phyloP scores from a whole-genome alignment of 2,329 filamentous ascomycete genomes.

The Cryphonectria naterciae region DNA sequence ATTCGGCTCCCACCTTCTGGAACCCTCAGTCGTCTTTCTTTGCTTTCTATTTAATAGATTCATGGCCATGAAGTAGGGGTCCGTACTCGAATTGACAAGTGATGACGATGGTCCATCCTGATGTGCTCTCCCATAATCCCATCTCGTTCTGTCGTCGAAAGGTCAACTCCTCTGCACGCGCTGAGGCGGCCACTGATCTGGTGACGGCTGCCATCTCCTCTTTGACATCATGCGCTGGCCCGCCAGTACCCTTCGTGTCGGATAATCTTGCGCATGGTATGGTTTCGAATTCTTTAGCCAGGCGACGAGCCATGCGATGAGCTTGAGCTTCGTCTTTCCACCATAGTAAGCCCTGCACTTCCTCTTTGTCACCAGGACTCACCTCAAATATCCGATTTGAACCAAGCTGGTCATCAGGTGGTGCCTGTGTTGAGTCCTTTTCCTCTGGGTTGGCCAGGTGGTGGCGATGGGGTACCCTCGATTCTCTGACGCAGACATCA shows the following conservation, averaged over 20 bases:
- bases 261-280: background rate
- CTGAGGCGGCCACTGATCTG: constrained; percentile 44
- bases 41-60: background rate
- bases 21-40: background rate
- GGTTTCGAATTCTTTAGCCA: background rate
- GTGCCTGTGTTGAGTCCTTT: background rate
- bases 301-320: constrained; percentile 4
- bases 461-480: background rate
- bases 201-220: background rate
- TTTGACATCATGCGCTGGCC: constrained; percentile 17
- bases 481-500: background rate
- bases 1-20: background rate
- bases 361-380: background rate
- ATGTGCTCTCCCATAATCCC: constrained; percentile 55
- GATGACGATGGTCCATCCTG: constrained; percentile 55
- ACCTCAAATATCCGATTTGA: background rate
- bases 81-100: constrained; percentile 35
- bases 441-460: background rate
- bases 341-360: constrained; percentile 5
- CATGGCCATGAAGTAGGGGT: background rate
- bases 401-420: background rate
- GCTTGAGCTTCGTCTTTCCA: constrained; percentile 21
- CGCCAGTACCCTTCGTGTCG: constrained; percentile 6
- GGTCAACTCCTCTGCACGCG: constrained; percentile 51
- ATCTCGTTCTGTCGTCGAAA: constrained; percentile 57